Evolutionary conservation across 148 eudicot genomes (phyloP), one percentile per base, ranked within the genome.

Genomic region (Vaccinium myrtillus): DNA sequence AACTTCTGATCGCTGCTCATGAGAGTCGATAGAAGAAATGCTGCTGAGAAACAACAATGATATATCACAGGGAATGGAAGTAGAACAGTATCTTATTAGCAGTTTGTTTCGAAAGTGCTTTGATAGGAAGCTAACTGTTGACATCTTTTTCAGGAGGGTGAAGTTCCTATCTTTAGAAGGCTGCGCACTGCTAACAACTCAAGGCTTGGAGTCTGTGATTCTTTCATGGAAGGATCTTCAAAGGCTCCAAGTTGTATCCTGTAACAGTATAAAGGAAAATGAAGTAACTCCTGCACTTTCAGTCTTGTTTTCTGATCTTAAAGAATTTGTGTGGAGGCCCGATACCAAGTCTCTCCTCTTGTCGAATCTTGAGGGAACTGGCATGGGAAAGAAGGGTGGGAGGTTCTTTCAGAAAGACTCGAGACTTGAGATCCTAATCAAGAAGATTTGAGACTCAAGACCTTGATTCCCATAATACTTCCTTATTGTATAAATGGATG

Each of bases 301-400:
- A 39, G 83, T 86, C 43, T 79, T 97, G 86, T 91, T 95, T 81
- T 94, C 90, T 27, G 88, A 82, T 80, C 93, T 97, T 59, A 95
- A 94, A 87, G 92, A 94, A 81, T 81, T 97, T 77, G 91, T 87
- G 82, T 97, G 99, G 99, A 87, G 91, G 59, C 98, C 99, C 49
- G 96, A 94, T 88, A 89, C 97, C 87, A 90, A 83, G 84, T 94
- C 93, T 81, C 83, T 88, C 54, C 86, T 94, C 27, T 83, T 96
- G 51, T 89, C 93, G 56, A 89, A 92, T 82, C 98, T 95, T 83
- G 87, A 78, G 5, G 98, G 94, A 71, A 89, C 94, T 36, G 94
- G 94, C 81, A 88, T 95, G 67, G 93, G 98, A 83, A 94, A 91
- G 88, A 90, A 88, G 81, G 98, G 98, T 39, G 86, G 91, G 76